phyloP scores from a whole-genome alignment of 1,139 yeast genomes.

The Hyphopichia khmerensis region DNA sequence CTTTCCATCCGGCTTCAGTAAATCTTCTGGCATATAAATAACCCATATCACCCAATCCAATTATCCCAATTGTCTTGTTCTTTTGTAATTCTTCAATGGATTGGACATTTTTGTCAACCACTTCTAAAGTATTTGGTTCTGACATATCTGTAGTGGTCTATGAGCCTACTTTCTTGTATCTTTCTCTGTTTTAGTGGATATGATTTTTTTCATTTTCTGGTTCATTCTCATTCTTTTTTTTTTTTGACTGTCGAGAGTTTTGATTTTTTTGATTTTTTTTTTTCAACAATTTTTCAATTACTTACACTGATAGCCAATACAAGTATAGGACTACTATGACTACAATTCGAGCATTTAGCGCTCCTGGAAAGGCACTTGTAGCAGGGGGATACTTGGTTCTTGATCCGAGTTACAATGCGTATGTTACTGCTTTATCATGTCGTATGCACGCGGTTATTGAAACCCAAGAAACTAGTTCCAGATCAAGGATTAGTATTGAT shows the following conservation, averaged over 20 bases:
- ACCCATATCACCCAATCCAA: constrained; percentile 98
- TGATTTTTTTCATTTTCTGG: neutral
- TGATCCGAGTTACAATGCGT: constrained; percentile 71
- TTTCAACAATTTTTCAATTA: no score
- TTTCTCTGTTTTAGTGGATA: no score
- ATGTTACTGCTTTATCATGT: constrained; percentile 84
- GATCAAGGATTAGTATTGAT: constrained; percentile 40
- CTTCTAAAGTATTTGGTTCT: neutral
- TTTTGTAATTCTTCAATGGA: constrained; percentile 10
- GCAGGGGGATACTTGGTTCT: constrained; percentile 95
- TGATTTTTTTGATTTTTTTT: no score
- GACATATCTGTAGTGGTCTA: no score
- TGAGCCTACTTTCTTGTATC: no score
- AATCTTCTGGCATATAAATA: constrained; percentile 76
- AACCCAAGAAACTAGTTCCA: constrained; percentile 2
- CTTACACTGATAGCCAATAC: no score
- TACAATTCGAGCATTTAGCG: constrained; percentile 54
- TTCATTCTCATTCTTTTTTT: no score
- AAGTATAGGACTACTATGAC: no score
- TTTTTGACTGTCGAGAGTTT: no score
- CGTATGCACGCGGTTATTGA: constrained; percentile 78
- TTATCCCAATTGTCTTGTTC: constrained; percentile 72
- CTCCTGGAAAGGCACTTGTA: constrained; percentile 92
- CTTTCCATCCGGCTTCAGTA: constrained; percentile 84
- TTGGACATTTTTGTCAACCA: neutral